phyloP scores from a whole-genome alignment of 208 protist genomes.

The Novymonas esmeraldas region DNA sequence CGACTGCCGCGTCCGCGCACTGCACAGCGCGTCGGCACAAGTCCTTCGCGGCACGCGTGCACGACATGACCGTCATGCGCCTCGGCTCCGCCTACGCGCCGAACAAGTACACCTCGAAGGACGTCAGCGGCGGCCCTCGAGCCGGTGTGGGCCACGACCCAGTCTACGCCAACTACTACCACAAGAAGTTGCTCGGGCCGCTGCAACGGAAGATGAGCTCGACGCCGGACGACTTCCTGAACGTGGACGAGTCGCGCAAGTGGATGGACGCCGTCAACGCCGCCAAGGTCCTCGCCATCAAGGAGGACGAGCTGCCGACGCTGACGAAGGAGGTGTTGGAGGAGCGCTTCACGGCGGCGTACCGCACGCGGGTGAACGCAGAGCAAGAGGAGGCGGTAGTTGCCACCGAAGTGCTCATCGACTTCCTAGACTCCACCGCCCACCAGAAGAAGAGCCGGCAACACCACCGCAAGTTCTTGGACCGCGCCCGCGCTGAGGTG shows the following conservation, averaged over 20 bases:
- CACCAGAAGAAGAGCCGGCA: conserved; percentile 77
- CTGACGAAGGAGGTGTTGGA: conserved; percentile 54
- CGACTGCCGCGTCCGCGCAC: not conserved
- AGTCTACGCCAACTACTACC: conserved; percentile 27
- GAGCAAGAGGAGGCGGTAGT: conserved; percentile 79
- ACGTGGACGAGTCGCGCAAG: conserved; percentile 71
- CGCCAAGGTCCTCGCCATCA: conserved; percentile 81
- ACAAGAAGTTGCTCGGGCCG: conserved; percentile 49
- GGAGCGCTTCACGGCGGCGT: conserved; percentile 61
- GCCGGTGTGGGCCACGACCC: conserved; percentile 43
- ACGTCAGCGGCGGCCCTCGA: conserved; percentile 31
- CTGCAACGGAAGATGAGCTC: conserved; percentile 64
- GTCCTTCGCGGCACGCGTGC: conserved; percentile 34
- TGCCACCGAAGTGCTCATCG: conserved; percentile 82
- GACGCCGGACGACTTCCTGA: conserved; percentile 68
- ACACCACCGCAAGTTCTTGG: conserved; percentile 80
- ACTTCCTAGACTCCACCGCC: conserved; percentile 82
- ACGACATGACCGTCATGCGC: conserved; percentile 52
- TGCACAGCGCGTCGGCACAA: conserved; percentile 28
- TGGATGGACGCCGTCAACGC: conserved; percentile 86
- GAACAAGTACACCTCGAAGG: conserved; percentile 48
- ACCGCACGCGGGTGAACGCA: conserved; percentile 58
- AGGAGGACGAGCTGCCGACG: conserved; percentile 68
- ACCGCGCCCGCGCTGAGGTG: conserved; percentile 63
- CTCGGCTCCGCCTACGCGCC: conserved; percentile 32